Percentiles rank a stretch among this genome's conserved stretches.
Evolutionary conservation across 2,329 filamentous ascomycete species (phyloP).

Genomic region (Arthrobotrys iridis): DNA sequence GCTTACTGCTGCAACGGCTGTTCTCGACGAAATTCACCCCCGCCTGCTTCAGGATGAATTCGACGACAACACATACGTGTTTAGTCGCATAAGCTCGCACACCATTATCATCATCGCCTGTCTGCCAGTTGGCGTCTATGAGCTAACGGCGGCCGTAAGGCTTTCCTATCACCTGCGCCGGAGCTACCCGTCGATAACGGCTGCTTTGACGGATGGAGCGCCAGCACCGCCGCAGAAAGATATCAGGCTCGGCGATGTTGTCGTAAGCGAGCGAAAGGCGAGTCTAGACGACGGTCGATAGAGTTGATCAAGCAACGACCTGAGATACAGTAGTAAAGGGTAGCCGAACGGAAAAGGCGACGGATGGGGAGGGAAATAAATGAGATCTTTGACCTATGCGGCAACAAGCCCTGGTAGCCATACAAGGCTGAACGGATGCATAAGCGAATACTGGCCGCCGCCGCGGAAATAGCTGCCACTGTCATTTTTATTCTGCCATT

Average conservation of each 20-base stretch:
- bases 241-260: constrained; percentile 20
- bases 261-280: constrained; percentile 13
- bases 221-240: not conserved
- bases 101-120: constrained; percentile 14
- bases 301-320: too few relatives aligned
- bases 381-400: too few relatives aligned
- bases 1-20: constrained; percentile 47
- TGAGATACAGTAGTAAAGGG: too few relatives aligned
- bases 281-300: too few relatives aligned
- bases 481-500: too few relatives aligned
- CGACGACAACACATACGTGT: constrained; percentile 9
- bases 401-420: too few relatives aligned
- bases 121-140: not conserved
- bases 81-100: not conserved
- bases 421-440: too few relatives aligned
- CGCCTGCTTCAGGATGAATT: not conserved
- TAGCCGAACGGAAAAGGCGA: too few relatives aligned
- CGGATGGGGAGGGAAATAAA: too few relatives aligned
- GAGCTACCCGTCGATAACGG: not conserved
- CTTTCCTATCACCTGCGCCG: not conserved
- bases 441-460: too few relatives aligned
- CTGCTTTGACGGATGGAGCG: constrained; percentile 8
- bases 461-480: too few relatives aligned
- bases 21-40: constrained; percentile 44
- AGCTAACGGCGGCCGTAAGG: not conserved